phyloP scores from a whole-genome alignment of 2,329 filamentous ascomycete species.

The Thielaviopsis populi region DNA sequence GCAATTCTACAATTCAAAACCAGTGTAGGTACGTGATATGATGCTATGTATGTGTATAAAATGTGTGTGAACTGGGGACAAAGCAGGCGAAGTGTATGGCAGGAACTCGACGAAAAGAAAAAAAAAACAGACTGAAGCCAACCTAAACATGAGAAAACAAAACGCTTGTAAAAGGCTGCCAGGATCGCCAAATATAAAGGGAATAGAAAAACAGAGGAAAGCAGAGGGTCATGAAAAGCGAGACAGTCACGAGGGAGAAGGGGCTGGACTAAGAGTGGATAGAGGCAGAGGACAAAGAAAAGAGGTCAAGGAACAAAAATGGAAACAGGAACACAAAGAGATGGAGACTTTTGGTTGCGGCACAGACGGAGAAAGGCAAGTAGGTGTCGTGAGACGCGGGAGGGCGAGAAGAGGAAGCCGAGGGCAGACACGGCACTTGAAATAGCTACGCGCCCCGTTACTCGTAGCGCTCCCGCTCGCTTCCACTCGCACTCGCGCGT shows the following conservation, averaged over 20 bases:
- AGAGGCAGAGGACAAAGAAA: not conserved
- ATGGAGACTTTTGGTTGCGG: not conserved
- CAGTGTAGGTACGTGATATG: not conserved
- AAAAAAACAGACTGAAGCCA: constrained; percentile 6
- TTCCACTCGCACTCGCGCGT: not conserved
- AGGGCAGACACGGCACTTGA: not conserved
- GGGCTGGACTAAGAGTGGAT: not conserved
- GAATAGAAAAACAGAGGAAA: not conserved
- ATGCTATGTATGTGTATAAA: constrained; percentile 17
- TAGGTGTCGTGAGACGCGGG: not conserved
- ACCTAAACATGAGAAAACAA: not conserved
- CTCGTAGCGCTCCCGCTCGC: not conserved
- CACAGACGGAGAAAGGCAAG: not conserved
- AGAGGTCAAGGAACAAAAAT: not conserved
- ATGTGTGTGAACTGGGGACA: not conserved
- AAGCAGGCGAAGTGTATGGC: not conserved
- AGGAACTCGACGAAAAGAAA: not conserved
- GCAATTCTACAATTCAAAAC: not conserved
- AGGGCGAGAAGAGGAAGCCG: not conserved
- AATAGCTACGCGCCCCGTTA: not conserved
- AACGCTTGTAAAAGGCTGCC: not conserved
- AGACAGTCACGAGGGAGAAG: not conserved
- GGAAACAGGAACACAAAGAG: not conserved
- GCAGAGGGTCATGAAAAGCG: constrained; percentile 5
- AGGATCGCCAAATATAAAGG: not conserved